Evolutionary conservation across 495 filamentous ascomycete genomes (phyloP).

Genomic region (Aspergillus cavernicola): DNA sequence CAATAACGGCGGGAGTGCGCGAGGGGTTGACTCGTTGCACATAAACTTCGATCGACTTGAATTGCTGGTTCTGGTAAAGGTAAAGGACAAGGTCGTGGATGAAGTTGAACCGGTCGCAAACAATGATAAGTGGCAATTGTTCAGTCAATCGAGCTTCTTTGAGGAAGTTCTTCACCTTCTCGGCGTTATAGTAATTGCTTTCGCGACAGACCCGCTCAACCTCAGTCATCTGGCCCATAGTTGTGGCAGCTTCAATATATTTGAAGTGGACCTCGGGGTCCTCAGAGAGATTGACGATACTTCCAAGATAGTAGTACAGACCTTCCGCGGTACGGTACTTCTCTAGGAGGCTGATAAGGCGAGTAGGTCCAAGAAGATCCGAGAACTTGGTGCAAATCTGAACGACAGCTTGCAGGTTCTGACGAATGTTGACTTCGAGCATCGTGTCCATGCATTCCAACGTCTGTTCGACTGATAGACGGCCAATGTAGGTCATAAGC

Average conservation of each 20-base stretch:
- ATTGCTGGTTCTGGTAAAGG: slow-evolving; percentile 98
- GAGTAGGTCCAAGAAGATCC: slow-evolving; percentile 85
- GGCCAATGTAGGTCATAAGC: slow-evolving; percentile 87
- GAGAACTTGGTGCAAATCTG: slow-evolving; percentile 97
- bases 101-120: slow-evolving; percentile 98
- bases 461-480: slow-evolving; percentile 90
- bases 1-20: slow-evolving; percentile 91
- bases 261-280: slow-evolving; percentile 97
- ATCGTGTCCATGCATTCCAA: slow-evolving; percentile 94
- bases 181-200: slow-evolving; percentile 89
- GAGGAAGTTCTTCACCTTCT: slow-evolving; percentile 99
- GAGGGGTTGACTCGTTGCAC: slow-evolving; percentile 97
- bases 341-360: slow-evolving; percentile 90
- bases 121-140: slow-evolving; percentile 94
- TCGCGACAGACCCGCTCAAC: slow-evolving; percentile 97
- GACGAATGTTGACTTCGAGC: slow-evolving; percentile 92
- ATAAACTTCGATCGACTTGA: slow-evolving; percentile 98
- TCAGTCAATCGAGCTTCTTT: slow-evolving; percentile 93
- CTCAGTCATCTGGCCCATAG: slow-evolving; percentile 85
- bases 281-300: slow-evolving; percentile 94
- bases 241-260: slow-evolving; percentile 96
- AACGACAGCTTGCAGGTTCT: slow-evolving; percentile 90
- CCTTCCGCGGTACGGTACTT: slow-evolving; percentile 96
- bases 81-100: slow-evolving; percentile 96
- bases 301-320: slow-evolving; percentile 96